Conservation (phyloP, 805 yeast genomes). For the Diddensiella caesifluorescens region DNA sequence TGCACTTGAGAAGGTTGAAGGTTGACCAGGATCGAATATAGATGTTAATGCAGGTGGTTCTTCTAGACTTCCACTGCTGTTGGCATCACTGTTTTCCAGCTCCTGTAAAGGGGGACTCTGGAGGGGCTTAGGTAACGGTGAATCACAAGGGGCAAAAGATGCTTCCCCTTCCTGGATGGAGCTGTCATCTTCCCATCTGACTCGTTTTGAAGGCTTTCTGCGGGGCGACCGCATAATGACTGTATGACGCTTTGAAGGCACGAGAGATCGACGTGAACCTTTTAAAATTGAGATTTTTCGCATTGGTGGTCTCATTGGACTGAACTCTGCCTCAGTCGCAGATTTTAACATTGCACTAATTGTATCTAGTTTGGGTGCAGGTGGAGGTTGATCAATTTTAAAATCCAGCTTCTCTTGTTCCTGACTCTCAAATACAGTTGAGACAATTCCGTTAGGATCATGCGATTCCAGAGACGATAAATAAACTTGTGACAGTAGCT, state of each 20-base stretch:
- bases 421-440: too few species aligned
- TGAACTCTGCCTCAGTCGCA: background rate
- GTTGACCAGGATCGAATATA: background rate
- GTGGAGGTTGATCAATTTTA: too few species aligned
- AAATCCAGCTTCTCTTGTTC: too few species aligned
- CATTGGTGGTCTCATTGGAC: background rate
- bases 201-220: conserved; percentile 20
- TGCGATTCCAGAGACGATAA: too few species aligned
- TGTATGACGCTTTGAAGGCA: conserved; percentile 8
- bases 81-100: background rate
- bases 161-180: background rate
- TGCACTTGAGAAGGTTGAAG: background rate
- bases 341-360: background rate
- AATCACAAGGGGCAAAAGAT: too few species aligned
- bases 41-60: too few species aligned
- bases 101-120: background rate
- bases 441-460: too few species aligned
- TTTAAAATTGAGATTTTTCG: conserved; percentile 9
- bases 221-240: conserved; percentile 13
- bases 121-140: too few species aligned
- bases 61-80: too few species aligned
- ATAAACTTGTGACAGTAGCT: background rate
- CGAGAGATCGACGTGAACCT: background rate
- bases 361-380: too few species aligned
- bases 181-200: conserved; percentile 25